Evolutionary conservation across 2,329 filamentous ascomycete genomes (phyloP).

Genomic region (Mycosphaerella arachidis): DNA sequence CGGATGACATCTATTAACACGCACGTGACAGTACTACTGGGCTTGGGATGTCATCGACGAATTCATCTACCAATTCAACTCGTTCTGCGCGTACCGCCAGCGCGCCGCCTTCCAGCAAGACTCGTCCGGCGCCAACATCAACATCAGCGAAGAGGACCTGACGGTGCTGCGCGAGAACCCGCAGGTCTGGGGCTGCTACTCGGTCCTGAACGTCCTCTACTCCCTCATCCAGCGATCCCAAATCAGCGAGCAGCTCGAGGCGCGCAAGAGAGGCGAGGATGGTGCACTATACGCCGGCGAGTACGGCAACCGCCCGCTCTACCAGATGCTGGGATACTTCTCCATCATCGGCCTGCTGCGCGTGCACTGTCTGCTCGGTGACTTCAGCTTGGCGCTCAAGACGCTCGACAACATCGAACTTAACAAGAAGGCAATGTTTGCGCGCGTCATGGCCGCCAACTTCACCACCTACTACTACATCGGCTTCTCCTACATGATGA

Average conservation of each 20-base stretch:
- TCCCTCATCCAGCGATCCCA: slow-evolving; percentile 97
- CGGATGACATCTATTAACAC: slow-evolving; percentile 3
- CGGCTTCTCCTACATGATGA: slow-evolving; percentile 99
- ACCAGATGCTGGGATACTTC: slow-evolving; percentile 98
- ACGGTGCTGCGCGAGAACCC: slow-evolving; percentile 90
- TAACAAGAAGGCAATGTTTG: slow-evolving; percentile 99
- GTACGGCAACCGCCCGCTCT: slow-evolving; percentile 89
- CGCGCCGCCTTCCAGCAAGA: slow-evolving; percentile 68
- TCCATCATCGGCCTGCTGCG: slow-evolving; percentile 96
- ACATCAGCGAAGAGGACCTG: slow-evolving; percentile 90
- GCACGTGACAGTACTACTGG: slow-evolving; percentile 80
- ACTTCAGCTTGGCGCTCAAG: slow-evolving; percentile 97
- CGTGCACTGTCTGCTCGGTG: slow-evolving; percentile 92
- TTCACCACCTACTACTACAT: slow-evolving; percentile 99
- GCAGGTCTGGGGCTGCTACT: slow-evolving; percentile 99
- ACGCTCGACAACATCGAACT: slow-evolving; percentile 99
- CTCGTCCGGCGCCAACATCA: slow-evolving; percentile 51
- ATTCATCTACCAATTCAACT: slow-evolving; percentile 99
- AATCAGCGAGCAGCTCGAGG: slow-evolving; percentile 93
- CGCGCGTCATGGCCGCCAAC: slow-evolving; percentile 97
- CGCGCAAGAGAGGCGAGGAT: slow-evolving; percentile 92
- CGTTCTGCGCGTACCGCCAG: slow-evolving; percentile 95
- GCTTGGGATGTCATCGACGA: slow-evolving; percentile 99
- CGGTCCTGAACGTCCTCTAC: slow-evolving; percentile 97
- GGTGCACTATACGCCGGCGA: slow-evolving; percentile 83